A percentile compares a stretch with the other conserved stretches of the same genome.
These are phyloP conservation scores for Psilocybe tampanensis DNA, from an alignment of 768 basidiomycete genomes.

Conservation along the genomic window DNA sequence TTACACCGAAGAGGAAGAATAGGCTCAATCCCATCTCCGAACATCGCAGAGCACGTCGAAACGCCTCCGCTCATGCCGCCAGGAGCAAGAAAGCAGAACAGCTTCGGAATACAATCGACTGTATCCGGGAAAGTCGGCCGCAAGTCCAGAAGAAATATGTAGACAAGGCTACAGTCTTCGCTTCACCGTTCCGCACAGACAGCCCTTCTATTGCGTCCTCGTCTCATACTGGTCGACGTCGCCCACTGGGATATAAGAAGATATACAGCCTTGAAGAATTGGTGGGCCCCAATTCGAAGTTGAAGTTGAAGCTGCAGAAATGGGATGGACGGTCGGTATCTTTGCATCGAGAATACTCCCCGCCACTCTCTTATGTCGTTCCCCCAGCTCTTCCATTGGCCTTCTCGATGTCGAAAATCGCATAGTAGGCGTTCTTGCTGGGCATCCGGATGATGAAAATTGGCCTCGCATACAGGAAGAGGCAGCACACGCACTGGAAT, in stretches of 20 bases:
- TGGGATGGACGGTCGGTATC: constrained; percentile 4
- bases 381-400: not conserved
- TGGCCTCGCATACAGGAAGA: not conserved
- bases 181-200: too few species aligned
- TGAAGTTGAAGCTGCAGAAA: not conserved
- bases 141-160: too few species aligned
- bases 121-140: too few species aligned
- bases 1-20: too few species aligned
- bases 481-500: not conserved
- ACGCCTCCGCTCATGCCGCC: too few species aligned
- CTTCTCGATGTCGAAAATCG: not conserved
- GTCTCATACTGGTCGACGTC: not conserved
- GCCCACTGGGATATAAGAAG: not conserved
- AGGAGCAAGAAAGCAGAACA: too few species aligned
- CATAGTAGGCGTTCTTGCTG: constrained; percentile 6
- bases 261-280: not conserved
- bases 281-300: not conserved
- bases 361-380: not conserved
- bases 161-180: too few species aligned
- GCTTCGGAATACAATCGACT: too few species aligned
- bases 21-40: too few species aligned
- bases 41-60: too few species aligned
- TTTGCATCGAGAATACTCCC: not conserved
- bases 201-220: not conserved
- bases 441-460: not conserved